These are phyloP conservation scores for Plasmodium vinckei DNA, from an alignment of 169 alveolate genomes.

Conservation along the genomic window DNA sequence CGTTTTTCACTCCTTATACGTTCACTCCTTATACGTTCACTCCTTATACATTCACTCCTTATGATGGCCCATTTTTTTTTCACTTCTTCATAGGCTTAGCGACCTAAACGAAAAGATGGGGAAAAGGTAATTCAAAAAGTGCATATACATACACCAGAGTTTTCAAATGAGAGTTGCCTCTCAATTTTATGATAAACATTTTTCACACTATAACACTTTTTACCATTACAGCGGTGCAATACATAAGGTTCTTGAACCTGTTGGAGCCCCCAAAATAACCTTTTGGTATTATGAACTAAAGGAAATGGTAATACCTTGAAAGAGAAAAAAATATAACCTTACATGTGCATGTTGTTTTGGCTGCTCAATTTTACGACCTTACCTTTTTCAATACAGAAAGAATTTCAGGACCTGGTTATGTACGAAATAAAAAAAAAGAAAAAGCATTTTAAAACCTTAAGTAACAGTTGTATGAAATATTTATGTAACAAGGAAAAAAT, in stretches of 20 bases:
- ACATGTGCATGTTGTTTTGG: too few relatives aligned
- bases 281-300: constrained; percentile 59
- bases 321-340: not conserved
- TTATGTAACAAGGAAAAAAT: constrained; percentile 57
- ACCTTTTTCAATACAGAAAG: constrained; percentile 73
- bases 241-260: constrained; percentile 55
- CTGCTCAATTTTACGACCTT: not conserved
- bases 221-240: constrained; percentile 13
- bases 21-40: not conserved
- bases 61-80: too few relatives aligned
- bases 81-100: constrained; percentile 8
- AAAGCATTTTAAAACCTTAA: constrained; percentile 77
- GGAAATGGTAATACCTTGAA: constrained; percentile 37
- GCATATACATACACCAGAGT: not conserved
- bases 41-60: not conserved
- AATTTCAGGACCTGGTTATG: constrained; percentile 84
- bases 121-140: constrained; percentile 28
- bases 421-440: constrained; percentile 84
- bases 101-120: constrained; percentile 69
- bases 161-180: not conserved
- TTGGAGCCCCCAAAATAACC: constrained; percentile 31
- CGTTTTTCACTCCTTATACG: not conserved
- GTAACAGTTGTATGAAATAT: constrained; percentile 73
- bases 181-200: not conserved
- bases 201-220: not conserved